Evolutionary conservation across 164 flowering plant species (phyloP).

Genomic region (Cinnamomum micranthum): DNA sequence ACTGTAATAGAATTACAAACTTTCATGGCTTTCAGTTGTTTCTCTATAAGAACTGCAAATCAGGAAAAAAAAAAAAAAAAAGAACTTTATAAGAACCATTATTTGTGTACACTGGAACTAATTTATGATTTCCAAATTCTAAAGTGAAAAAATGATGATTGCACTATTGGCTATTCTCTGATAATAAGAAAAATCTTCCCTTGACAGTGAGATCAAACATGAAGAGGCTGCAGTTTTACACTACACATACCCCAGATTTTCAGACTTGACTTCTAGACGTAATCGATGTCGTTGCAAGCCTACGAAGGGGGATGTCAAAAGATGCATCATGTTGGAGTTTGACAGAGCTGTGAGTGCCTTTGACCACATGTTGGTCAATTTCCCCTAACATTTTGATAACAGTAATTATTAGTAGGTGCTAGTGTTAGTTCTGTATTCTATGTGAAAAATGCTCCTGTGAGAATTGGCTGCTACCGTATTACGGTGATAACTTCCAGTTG

Average conservation of each 20-base stretch:
- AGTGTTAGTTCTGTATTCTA: neutral
- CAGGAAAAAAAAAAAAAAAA: too few species aligned
- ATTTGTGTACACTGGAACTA: neutral
- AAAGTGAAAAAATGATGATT: neutral
- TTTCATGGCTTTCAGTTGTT: neutral
- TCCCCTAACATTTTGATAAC: neutral
- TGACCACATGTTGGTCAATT: neutral
- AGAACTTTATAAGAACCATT: neutral
- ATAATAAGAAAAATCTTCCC: neutral
- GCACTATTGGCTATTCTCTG: neutral
- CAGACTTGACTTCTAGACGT: constrained; percentile 97
- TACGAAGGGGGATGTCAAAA: constrained; percentile 87
- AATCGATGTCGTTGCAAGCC: constrained; percentile 99
- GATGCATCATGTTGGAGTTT: constrained; percentile 98
- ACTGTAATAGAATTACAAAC: neutral
- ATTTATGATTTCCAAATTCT: neutral
- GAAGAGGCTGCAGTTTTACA: constrained; percentile 97
- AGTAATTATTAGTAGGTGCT: neutral
- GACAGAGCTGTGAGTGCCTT: constrained; percentile 81
- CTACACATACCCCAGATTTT: constrained; percentile 84
- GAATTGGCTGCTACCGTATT: too few species aligned
- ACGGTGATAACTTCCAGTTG: too few species aligned
- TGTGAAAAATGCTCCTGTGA: too few species aligned
- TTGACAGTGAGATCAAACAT: constrained; percentile 76
- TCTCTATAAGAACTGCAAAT: neutral